phyloP scores from a whole-genome alignment of 495 filamentous ascomycete genomes.

The Achaetomiella virescens region DNA sequence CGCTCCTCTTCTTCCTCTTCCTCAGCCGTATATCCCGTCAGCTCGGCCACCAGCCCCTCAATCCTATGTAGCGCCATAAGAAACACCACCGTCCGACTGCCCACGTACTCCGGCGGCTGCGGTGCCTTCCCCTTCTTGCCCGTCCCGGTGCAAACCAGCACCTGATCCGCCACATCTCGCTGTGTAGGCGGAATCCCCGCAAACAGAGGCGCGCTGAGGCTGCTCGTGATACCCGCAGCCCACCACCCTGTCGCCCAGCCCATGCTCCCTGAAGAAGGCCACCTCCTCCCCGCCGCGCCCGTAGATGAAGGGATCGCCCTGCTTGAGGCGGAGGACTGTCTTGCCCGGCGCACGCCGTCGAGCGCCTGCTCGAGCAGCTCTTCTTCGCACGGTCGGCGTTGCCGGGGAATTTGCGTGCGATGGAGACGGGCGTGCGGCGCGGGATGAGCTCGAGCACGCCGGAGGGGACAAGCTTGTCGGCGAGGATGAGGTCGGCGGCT shows the following conservation, averaged over 20 bases:
- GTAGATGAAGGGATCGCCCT: constrained; percentile 95
- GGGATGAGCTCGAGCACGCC: constrained; percentile 84
- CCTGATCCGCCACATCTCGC: constrained; percentile 82
- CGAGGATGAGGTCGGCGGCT: constrained; percentile 77
- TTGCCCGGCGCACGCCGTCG: constrained; percentile 62
- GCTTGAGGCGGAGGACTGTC: constrained; percentile 83
- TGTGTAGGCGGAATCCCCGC: constrained; percentile 84
- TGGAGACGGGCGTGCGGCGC: constrained; percentile 79
- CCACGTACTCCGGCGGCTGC: constrained; percentile 69
- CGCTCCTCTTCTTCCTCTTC: constrained; percentile 30
- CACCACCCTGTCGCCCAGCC: constrained; percentile 44
- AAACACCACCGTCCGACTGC: constrained; percentile 81
- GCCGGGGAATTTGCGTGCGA: constrained; percentile 94
- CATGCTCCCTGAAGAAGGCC: constrained; percentile 71
- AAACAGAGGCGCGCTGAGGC: constrained; percentile 80
- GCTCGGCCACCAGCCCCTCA: constrained; percentile 57
- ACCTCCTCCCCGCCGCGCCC: constrained; percentile 91
- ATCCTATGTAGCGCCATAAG: constrained; percentile 92
- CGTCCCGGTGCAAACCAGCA: constrained; percentile 90
- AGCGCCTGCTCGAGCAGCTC: constrained; percentile 81
- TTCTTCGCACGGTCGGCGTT: constrained; percentile 92
- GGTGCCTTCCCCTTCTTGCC: constrained; percentile 85
- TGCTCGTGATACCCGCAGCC: constrained; percentile 84
- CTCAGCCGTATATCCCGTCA: constrained; percentile 42
- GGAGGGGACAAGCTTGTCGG: constrained; percentile 91